Conservation (phyloP, 768 basidiomycete genomes). For the Sarcodon aspratus region DNA sequence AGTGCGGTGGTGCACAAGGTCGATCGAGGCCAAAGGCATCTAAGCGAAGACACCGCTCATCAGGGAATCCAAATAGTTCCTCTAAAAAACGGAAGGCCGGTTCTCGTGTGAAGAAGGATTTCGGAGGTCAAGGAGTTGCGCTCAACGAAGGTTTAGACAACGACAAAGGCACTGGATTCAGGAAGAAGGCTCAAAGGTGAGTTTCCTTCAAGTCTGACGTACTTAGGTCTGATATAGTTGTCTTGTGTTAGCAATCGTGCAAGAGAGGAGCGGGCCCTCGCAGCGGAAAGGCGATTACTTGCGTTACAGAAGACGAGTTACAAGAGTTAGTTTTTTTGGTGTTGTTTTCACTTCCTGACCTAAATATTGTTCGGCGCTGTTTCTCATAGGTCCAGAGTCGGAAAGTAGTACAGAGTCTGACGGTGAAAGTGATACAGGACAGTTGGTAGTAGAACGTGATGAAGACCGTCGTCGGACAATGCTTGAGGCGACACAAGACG, state of each 20-base stretch:
- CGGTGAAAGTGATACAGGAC: background rate
- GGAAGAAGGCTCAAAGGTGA: constrained; percentile 62
- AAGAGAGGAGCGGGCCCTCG: constrained; percentile 65
- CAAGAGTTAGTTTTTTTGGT: background rate
- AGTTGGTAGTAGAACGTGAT: background rate
- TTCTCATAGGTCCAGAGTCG: background rate
- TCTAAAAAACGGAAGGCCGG: constrained; percentile 64
- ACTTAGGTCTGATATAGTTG: background rate
- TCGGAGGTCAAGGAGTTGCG: constrained; percentile 42
- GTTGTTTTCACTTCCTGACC: background rate
- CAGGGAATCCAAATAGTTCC: constrained; percentile 45
- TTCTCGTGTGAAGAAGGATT: constrained; percentile 50
- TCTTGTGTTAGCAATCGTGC: constrained; percentile 51
- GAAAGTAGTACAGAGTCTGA: background rate
- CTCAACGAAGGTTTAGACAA: constrained; percentile 31
- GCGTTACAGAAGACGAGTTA: constrained; percentile 21
- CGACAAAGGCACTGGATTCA: constrained; percentile 46
- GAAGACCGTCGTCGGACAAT: background rate
- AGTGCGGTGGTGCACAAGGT: constrained; percentile 77
- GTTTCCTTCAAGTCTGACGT: constrained; percentile 2
- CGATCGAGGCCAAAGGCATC: constrained; percentile 42
- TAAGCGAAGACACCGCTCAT: constrained; percentile 28
- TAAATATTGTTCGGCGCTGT: background rate
- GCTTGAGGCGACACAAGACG: background rate
- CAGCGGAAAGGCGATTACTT: constrained; percentile 52